Conservation (phyloP, 441 rosid species). For the Jatropha multifida region DNA sequence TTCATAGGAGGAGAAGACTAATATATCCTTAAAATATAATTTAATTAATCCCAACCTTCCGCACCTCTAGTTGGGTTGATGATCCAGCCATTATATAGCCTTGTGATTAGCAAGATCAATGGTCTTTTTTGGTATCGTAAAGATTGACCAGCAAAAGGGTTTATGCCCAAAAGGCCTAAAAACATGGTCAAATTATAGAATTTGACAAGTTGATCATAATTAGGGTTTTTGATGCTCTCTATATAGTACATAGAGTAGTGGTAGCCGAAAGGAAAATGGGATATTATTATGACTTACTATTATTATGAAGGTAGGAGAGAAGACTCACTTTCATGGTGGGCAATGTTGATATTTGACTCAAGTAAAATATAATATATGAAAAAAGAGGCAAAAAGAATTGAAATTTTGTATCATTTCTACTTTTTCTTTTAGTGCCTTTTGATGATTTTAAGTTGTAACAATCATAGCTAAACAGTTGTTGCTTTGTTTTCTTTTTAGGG, state of each 20-base stretch:
- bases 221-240: background rate
- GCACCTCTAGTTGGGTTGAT: background rate
- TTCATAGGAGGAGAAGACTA: background rate
- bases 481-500: background rate
- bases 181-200: constrained; percentile 10
- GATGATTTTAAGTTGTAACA: background rate
- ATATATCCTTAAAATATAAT: background rate
- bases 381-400: background rate
- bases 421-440: constrained; percentile 4
- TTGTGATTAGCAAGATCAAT: background rate
- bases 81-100: constrained; percentile 13
- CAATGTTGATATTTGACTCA: constrained; percentile 28
- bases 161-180: constrained; percentile 1
- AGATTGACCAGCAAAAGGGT: background rate
- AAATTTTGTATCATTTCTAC: constrained; percentile 8
- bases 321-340: constrained; percentile 29
- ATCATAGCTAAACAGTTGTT: constrained; percentile 7
- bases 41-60: background rate
- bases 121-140: background rate
- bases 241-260: constrained; percentile 32
- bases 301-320: constrained; percentile 29
- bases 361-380: background rate
- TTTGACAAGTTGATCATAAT: background rate
- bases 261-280: constrained; percentile 33
- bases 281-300: constrained; percentile 28